Conservation (phyloP, 805 yeast genomes). For the Grigorovia humatica region DNA sequence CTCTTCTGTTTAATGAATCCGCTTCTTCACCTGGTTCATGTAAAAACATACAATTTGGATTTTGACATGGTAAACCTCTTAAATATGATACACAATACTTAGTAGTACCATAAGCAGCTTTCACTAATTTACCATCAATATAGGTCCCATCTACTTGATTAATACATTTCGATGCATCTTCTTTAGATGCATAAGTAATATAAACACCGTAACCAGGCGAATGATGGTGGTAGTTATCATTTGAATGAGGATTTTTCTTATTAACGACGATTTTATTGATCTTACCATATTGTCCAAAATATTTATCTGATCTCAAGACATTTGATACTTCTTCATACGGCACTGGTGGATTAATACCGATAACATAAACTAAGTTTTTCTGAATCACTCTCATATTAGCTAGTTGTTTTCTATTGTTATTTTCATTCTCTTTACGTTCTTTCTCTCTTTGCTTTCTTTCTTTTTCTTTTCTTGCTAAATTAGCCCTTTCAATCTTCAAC, state of each 20-base stretch:
- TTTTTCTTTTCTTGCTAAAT: slow-evolving; percentile 70
- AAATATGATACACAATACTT: slow-evolving; percentile 95
- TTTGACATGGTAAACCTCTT: slow-evolving; percentile 93
- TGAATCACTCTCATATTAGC: slow-evolving; percentile 98
- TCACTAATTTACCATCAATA: slow-evolving; percentile 78
- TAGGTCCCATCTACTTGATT: slow-evolving; percentile 85
- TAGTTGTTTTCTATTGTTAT: slow-evolving; percentile 69
- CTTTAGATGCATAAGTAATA: slow-evolving; percentile 85
- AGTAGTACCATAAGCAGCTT: slow-evolving; percentile 98
- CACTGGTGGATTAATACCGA: slow-evolving; percentile 70
- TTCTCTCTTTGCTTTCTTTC: slow-evolving; percentile 80
- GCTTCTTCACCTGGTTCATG: slow-evolving; percentile 99
- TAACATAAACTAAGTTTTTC: slow-evolving; percentile 91
- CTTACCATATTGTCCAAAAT: slow-evolving; percentile 97
- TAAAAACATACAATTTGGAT: slow-evolving; percentile 96
- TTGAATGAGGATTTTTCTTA: slow-evolving; percentile 44
- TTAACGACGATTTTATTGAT: slow-evolving; percentile 90
- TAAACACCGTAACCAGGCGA: slow-evolving; percentile 83
- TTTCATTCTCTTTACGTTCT: slow-evolving; percentile 84
- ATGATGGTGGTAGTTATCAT: slow-evolving; percentile 23
- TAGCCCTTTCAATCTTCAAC: slow-evolving; percentile 64
- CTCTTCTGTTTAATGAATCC: slow-evolving; percentile 76
- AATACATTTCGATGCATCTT: slow-evolving; percentile 91
- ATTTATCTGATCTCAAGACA: slow-evolving; percentile 76
- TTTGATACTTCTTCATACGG: slow-evolving; percentile 79